Conservation (phyloP, 495 filamentous ascomycete genomes). For the Astrocystis sublimbata region DNA sequence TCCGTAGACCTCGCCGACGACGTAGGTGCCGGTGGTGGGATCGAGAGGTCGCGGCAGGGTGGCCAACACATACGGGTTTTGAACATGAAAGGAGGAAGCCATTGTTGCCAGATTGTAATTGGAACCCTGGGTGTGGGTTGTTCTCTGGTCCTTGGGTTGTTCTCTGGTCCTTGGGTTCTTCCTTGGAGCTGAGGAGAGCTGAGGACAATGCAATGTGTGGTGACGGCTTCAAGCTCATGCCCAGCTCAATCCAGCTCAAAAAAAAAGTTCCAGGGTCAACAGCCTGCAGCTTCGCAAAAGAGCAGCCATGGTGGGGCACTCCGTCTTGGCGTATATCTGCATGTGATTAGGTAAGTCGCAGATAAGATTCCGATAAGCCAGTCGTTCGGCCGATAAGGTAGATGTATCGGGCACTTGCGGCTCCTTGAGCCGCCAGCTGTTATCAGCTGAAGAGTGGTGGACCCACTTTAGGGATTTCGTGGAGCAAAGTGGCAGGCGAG, state of each 20-base stretch:
- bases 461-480: background rate
- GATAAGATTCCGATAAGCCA: no score
- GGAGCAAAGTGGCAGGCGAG: no score
- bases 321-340: background rate
- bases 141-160: background rate
- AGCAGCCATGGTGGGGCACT: slow-evolving; percentile 11
- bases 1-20: slow-evolving; percentile 70
- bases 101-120: no score
- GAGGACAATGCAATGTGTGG: slow-evolving; percentile 1
- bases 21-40: slow-evolving; percentile 58
- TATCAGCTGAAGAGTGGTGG: background rate
- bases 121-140: background rate
- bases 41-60: slow-evolving; percentile 66
- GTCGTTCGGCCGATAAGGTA: no score
- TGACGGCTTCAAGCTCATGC: background rate
- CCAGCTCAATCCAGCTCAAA: slow-evolving; percentile 1
- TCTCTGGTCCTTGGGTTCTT: background rate
- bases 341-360: background rate
- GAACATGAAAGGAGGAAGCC: slow-evolving; percentile 56
- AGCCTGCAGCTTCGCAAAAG: background rate
- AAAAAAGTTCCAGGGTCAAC: slow-evolving; percentile 16
- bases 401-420: no score
- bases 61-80: slow-evolving; percentile 63
- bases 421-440: no score
- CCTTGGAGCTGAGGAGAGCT: background rate